Evolutionary conservation across 2,329 filamentous ascomycete genomes (phyloP).

Genomic region (Torrubiellomyces zombiae): DNA sequence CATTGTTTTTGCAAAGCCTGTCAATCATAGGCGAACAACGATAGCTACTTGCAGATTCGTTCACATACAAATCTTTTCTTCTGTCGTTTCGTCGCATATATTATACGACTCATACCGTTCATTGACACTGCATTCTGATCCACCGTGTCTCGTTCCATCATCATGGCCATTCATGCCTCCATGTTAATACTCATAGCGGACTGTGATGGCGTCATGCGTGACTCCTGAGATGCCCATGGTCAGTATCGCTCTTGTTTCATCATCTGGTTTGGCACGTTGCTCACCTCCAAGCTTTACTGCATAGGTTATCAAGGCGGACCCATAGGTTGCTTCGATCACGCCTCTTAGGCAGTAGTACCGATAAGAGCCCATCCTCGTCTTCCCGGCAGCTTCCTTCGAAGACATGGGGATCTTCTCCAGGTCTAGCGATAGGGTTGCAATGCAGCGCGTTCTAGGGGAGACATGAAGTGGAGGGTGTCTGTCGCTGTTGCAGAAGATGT

Average conservation of each 20-base stretch:
- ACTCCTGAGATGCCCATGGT: conserved; percentile 14
- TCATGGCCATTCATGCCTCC: too few species aligned
- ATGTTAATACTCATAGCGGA: conserved; percentile 15
- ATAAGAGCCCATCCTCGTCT: conserved; percentile 17
- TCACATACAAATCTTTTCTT: too few species aligned
- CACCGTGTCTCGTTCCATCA: too few species aligned
- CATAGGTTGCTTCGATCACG: conserved; percentile 20
- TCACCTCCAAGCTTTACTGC: conserved; percentile 20
- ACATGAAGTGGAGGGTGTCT: conserved; percentile 14
- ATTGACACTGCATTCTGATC: too few species aligned
- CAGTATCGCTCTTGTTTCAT: neutral
- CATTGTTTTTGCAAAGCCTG: too few species aligned
- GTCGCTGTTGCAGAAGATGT: conserved; percentile 19
- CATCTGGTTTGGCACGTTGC: conserved; percentile 2
- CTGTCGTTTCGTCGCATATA: too few species aligned
- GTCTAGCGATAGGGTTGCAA: conserved; percentile 19
- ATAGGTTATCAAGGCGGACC: conserved; percentile 22
- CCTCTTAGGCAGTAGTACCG: conserved; percentile 20
- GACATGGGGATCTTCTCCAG: conserved; percentile 16
- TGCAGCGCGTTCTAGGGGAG: conserved; percentile 12
- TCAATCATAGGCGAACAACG: too few species aligned
- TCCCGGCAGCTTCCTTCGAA: conserved; percentile 13
- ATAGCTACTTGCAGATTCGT: too few species aligned
- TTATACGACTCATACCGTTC: too few species aligned
- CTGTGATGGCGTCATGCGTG: conserved; percentile 19